These are phyloP conservation scores for Pseudozyma flocculosa DNA, from an alignment of 1,284 basidiomycete genomes.

Conservation along the genomic window DNA sequence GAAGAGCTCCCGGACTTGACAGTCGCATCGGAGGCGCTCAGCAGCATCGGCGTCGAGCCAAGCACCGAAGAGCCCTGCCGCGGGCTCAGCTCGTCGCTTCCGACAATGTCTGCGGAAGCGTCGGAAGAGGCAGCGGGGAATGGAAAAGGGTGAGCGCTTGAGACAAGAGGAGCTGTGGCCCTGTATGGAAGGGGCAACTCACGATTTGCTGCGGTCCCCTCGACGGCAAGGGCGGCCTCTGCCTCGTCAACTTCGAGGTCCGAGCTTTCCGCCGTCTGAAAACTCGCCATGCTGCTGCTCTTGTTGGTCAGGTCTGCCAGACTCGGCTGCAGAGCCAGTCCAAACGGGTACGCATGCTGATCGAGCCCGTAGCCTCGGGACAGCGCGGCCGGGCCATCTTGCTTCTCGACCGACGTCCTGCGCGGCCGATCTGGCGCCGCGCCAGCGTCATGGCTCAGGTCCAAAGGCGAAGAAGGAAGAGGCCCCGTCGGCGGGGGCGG, in stretches of 20 bases:
- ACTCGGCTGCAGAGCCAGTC: slow-evolving; percentile 5
- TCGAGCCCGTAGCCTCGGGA: neutral
- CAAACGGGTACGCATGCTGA: too few relatives aligned
- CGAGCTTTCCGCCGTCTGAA: slow-evolving; percentile 21
- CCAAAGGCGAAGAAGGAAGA: slow-evolving; percentile 15
- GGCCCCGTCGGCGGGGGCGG: slow-evolving; percentile 36
- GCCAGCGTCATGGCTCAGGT: too few relatives aligned
- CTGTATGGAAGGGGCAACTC: too few relatives aligned
- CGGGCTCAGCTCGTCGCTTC: slow-evolving; percentile 1
- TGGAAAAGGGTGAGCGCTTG: too few relatives aligned
- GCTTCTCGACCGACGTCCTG: too few relatives aligned
- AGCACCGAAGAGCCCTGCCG: slow-evolving; percentile 8
- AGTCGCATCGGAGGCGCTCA: slow-evolving; percentile 14
- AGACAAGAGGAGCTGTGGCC: too few relatives aligned
- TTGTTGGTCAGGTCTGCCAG: slow-evolving; percentile 13
- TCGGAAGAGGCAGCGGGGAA: neutral
- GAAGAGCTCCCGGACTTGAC: slow-evolving; percentile 28
- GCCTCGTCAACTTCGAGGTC: slow-evolving; percentile 6
- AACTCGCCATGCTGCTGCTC: slow-evolving; percentile 24
- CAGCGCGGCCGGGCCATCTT: too few relatives aligned
- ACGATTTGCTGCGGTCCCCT: too few relatives aligned
- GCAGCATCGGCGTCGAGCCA: slow-evolving; percentile 14
- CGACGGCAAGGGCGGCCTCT: too few relatives aligned
- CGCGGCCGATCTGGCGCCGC: too few relatives aligned
- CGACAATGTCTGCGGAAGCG: slow-evolving; percentile 4